These are phyloP conservation scores for Komagataella pseudopastoris DNA, from an alignment of 805 yeast genomes.

Conservation along the genomic window DNA sequence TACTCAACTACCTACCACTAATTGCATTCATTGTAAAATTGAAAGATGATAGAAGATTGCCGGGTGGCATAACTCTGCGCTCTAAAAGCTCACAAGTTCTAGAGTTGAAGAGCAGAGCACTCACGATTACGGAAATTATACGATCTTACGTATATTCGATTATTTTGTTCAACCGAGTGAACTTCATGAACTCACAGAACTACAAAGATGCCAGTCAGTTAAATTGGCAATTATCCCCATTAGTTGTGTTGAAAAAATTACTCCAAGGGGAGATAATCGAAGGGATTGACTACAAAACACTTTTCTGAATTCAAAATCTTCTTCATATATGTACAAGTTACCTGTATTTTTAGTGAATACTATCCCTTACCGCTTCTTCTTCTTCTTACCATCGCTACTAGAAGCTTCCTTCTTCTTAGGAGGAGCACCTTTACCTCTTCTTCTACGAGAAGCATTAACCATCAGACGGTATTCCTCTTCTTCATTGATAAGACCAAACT, in stretches of 20 bases:
- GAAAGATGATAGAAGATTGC: constrained; percentile 60
- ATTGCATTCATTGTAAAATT: constrained; percentile 69
- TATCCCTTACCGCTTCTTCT: constrained; percentile 2
- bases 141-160: constrained; percentile 16
- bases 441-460: constrained; percentile 53
- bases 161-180: constrained; percentile 11
- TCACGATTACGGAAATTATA: constrained; percentile 13
- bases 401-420: constrained; percentile 48
- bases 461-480: constrained; percentile 57
- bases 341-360: background rate
- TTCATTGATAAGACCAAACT: constrained; percentile 42
- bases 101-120: constrained; percentile 11
- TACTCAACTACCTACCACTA: constrained; percentile 74
- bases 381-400: constrained; percentile 26
- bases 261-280: constrained; percentile 16
- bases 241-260: constrained; percentile 9
- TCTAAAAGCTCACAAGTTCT: constrained; percentile 2
- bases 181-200: constrained; percentile 7
- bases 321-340: background rate
- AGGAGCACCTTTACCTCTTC: constrained; percentile 86
- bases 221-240: constrained; percentile 9
- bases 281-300: constrained; percentile 15
- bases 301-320: constrained; percentile 10
- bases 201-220: background rate
- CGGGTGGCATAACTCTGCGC: constrained; percentile 30